These are phyloP conservation scores for Misopates orontium DNA, from an alignment of 257 asterid species.

Conservation along the genomic window DNA sequence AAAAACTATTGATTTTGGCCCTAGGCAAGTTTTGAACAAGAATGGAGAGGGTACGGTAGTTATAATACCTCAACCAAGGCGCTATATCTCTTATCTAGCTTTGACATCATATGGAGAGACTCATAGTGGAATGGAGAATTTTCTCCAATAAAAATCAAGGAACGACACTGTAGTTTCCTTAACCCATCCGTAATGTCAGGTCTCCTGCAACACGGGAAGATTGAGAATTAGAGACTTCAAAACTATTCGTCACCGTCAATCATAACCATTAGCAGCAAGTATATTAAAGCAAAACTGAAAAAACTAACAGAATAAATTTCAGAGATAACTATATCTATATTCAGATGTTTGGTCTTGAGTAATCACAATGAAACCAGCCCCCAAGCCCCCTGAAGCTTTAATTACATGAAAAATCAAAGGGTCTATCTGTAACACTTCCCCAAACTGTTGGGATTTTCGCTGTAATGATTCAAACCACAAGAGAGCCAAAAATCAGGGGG, in stretches of 20 bases:
- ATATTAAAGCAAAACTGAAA: too few species aligned
- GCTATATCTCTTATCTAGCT: constrained; percentile 60
- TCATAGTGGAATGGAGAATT: constrained; percentile 69
- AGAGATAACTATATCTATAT: too few species aligned
- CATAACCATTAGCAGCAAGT: not conserved
- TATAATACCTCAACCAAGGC: constrained; percentile 69
- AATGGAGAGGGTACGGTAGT: constrained; percentile 1
- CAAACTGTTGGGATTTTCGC: too few species aligned
- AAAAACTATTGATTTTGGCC: not conserved
- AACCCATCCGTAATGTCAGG: constrained; percentile 63
- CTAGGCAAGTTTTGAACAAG: not conserved
- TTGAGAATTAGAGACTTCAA: not conserved
- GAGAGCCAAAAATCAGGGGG: not conserved
- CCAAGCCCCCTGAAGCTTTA: too few species aligned
- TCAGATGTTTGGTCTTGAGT: too few species aligned
- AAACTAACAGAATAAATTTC: too few species aligned
- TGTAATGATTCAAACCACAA: too few species aligned
- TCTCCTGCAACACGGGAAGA: constrained; percentile 47
- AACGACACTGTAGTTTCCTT: constrained; percentile 52
- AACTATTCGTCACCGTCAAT: not conserved
- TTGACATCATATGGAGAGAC: constrained; percentile 69
- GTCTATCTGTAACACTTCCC: too few species aligned
- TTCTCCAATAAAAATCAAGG: constrained; percentile 75
- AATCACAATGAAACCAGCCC: too few species aligned
- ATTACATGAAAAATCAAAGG: too few species aligned